Evolutionary conservation across 148 eudicot genomes (phyloP).

Genomic region (Linanthus parryae): DNA sequence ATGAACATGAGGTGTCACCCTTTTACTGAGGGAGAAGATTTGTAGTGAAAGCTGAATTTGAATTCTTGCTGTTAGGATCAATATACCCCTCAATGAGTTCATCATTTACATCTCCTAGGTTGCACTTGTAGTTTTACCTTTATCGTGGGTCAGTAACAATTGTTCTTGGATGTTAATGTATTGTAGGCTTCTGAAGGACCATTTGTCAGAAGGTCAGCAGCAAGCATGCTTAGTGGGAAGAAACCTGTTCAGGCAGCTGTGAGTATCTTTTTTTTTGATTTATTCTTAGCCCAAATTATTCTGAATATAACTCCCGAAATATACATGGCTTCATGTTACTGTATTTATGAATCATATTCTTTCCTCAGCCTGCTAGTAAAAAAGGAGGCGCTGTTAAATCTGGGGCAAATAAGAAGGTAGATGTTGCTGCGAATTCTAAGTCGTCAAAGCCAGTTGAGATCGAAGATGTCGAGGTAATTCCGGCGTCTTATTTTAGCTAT

Average conservation of each 20-base stretch:
- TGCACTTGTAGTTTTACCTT: too few relatives aligned
- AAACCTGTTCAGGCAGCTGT: slow-evolving; percentile 70
- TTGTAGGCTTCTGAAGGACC: slow-evolving; percentile 65
- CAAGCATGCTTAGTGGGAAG: slow-evolving; percentile 97
- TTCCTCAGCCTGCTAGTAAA: slow-evolving; percentile 59
- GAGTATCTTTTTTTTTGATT: slow-evolving; percentile 22
- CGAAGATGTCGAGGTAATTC: slow-evolving; percentile 90
- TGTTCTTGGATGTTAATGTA: not conserved
- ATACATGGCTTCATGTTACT: not conserved
- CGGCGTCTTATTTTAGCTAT: not conserved
- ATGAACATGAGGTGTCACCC: too few relatives aligned
- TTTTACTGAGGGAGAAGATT: too few relatives aligned
- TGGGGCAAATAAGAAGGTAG: slow-evolving; percentile 55
- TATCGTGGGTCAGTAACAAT: not conserved
- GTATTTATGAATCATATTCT: not conserved
- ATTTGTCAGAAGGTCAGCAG: slow-evolving; percentile 71
- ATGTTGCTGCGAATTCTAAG: slow-evolving; percentile 55
- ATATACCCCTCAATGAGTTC: too few relatives aligned
- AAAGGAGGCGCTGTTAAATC: slow-evolving; percentile 62
- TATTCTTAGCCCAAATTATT: slow-evolving; percentile 13
- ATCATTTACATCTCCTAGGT: too few relatives aligned
- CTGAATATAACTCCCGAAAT: not conserved
- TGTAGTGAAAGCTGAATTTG: too few relatives aligned
- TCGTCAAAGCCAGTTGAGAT: slow-evolving; percentile 51
- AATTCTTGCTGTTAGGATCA: too few relatives aligned